Evolutionary conservation across 2,329 filamentous ascomycete genomes (phyloP).

Genomic region (Apiospora phragmitis): DNA sequence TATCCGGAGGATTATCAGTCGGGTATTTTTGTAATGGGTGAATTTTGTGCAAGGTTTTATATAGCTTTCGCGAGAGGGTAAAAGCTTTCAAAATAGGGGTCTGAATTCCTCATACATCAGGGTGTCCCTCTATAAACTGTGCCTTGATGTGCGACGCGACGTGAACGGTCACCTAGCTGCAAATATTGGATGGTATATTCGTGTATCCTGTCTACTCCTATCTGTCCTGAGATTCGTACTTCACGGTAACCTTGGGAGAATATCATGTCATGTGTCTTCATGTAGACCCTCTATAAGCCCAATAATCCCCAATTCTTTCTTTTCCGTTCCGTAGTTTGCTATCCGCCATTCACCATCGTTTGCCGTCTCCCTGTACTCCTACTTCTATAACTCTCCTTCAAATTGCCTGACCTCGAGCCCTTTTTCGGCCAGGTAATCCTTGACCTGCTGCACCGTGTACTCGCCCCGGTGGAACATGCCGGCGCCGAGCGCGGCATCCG

Average conservation of each 20-base stretch:
- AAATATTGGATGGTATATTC: not conserved
- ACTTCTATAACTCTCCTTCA: conserved; percentile 55
- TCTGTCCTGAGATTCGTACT: conserved; percentile 1
- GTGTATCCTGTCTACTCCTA: conserved; percentile 22
- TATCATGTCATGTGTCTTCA: not conserved
- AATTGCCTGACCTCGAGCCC: conserved; percentile 79
- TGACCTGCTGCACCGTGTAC: conserved; percentile 93
- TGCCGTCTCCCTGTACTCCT: not conserved
- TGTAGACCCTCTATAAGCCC: not conserved
- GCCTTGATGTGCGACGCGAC: not conserved
- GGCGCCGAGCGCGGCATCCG: conserved; percentile 90
- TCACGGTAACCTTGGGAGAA: not conserved
- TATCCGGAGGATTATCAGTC: not conserved
- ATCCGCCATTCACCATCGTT: not conserved
- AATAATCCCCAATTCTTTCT: not conserved
- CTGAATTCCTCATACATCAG: not conserved
- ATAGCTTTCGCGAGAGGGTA: not conserved
- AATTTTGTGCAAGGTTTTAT: not conserved
- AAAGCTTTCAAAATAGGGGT: not conserved
- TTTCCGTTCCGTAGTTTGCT: conserved; percentile 11
- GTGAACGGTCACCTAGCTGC: not conserved
- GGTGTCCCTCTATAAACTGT: not conserved
- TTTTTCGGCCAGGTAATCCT: conserved; percentile 72
- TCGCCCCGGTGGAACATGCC: conserved; percentile 98
- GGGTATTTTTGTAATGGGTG: not conserved